A percentile compares a stretch with the other conserved stretches of the same genome.
Evolutionary conservation across 2,329 filamentous ascomycete species (phyloP).

Genomic region (Trichoderma atrobrunneum): DNA sequence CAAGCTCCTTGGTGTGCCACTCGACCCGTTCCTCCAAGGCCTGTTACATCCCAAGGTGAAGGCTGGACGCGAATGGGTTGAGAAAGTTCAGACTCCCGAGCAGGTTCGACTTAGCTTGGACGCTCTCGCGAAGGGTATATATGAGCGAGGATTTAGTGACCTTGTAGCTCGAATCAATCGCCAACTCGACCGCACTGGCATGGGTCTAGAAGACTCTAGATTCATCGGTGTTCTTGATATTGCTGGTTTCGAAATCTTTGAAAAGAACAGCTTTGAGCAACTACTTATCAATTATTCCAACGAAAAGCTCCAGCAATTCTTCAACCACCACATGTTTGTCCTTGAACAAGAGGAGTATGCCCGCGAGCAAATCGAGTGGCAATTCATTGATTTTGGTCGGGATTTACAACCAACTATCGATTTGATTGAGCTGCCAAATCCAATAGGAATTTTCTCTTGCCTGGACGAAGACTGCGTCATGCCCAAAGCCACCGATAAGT

Average conservation of each 20-base stretch:
- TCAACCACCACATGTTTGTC: slow-evolving; percentile 99
- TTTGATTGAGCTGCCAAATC: slow-evolving; percentile 91
- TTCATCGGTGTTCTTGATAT: slow-evolving; percentile 99
- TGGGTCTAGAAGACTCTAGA: slow-evolving; percentile 81
- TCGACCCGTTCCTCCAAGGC: slow-evolving; percentile 83
- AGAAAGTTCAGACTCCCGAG: slow-evolving; percentile 96
- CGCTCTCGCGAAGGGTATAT: slow-evolving; percentile 93
- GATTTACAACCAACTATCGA: slow-evolving; percentile 98
- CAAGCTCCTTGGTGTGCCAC: slow-evolving; percentile 75
- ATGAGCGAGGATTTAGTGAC: slow-evolving; percentile 92
- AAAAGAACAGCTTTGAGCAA: slow-evolving; percentile 97
- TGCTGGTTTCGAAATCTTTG: slow-evolving; percentile 98
- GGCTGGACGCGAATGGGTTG: slow-evolving; percentile 95
- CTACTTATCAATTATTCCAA: slow-evolving; percentile 99
- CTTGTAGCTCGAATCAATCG: slow-evolving; percentile 88
- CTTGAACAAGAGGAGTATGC: slow-evolving; percentile 98
- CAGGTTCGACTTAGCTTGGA: slow-evolving; percentile 89
- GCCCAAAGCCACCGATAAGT: slow-evolving; percentile 96
- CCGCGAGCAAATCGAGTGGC: slow-evolving; percentile 97
- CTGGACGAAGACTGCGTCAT: slow-evolving; percentile 97
- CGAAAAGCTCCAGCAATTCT: slow-evolving; percentile 98
- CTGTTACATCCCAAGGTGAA: slow-evolving; percentile 91
- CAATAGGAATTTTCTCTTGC: slow-evolving; percentile 98
- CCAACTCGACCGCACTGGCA: slow-evolving; percentile 82
- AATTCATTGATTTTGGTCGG: slow-evolving; percentile 98